phyloP scores from a whole-genome alignment of 495 filamentous ascomycete genomes.

The Jackrogersella multiformis region DNA sequence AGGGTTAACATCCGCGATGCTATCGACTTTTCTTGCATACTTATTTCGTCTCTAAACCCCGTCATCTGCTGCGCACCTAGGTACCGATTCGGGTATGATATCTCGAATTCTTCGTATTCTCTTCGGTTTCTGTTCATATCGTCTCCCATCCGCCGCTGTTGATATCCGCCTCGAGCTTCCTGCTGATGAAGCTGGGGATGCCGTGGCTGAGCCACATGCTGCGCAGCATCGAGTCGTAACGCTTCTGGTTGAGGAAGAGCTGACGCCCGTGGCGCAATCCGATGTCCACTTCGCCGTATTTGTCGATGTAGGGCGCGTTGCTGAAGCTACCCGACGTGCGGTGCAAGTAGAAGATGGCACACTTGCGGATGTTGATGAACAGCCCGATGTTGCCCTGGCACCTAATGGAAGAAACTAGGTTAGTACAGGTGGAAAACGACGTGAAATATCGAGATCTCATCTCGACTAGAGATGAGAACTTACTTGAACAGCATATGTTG shows the following conservation, averaged over 20 bases:
- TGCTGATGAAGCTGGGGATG: constrained; percentile 85
- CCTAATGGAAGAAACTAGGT: constrained; percentile 54
- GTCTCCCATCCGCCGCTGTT: constrained; percentile 99
- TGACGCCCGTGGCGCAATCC: constrained; percentile 83
- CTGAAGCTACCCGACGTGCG: constrained; percentile 83
- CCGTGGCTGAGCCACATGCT: constrained; percentile 88
- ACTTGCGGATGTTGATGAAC: constrained; percentile 96
- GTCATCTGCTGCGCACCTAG: background rate
- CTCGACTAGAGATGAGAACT: constrained; percentile 47
- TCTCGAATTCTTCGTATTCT: background rate
- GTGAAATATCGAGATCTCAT: background rate
- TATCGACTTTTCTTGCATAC: background rate
- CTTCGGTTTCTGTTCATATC: constrained; percentile 54
- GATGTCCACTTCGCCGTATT: constrained; percentile 91
- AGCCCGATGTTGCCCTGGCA: constrained; percentile 89
- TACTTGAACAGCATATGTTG: constrained; percentile 85
- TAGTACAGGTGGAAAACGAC: constrained; percentile 14
- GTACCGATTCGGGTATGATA: no score
- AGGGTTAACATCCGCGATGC: background rate
- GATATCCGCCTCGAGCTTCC: constrained; percentile 91
- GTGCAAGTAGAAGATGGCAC: constrained; percentile 86
- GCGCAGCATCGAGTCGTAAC: constrained; percentile 87
- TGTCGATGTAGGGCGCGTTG: constrained; percentile 91
- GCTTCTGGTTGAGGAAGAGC: constrained; percentile 89
- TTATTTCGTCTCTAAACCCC: background rate